Evolutionary conservation across 768 basidiomycete species (phyloP).

Genomic region (Auriscalpium microsporum): DNA sequence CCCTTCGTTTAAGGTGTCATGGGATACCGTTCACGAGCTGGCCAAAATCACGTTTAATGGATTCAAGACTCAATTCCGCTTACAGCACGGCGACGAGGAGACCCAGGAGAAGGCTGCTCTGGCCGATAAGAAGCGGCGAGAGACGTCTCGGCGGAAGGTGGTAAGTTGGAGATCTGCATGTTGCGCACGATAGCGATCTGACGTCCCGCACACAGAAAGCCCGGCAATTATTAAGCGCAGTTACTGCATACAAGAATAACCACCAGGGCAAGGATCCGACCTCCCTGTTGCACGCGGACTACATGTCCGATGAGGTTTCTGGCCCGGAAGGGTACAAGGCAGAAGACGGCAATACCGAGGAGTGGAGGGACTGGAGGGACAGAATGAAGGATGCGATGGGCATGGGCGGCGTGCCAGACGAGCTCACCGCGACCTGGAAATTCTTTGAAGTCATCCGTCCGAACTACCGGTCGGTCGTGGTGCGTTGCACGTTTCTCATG

Average conservation of each 20-base stretch:
- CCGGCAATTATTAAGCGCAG: background rate
- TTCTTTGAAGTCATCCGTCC: background rate
- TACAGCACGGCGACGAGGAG: background rate
- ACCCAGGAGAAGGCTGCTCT: background rate
- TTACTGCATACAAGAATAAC: background rate
- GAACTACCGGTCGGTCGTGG: background rate
- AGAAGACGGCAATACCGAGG: background rate
- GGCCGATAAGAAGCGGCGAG: background rate
- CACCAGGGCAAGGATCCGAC: background rate
- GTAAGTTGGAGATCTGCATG: background rate
- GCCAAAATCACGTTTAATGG: background rate
- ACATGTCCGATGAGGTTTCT: background rate
- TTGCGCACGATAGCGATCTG: background rate
- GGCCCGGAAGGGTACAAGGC: background rate
- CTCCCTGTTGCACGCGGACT: background rate
- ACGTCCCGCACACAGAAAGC: background rate
- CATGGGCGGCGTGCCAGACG: background rate
- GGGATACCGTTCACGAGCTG: background rate
- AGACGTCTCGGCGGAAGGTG: background rate
- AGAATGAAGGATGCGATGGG: background rate
- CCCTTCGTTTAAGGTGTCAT: background rate
- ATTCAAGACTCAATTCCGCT: background rate
- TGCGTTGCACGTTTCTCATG: background rate
- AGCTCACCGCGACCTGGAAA: background rate
- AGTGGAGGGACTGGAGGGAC: background rate